Conservation (phyloP, 768 basidiomycete species). For the Serendipita sp. region DNA sequence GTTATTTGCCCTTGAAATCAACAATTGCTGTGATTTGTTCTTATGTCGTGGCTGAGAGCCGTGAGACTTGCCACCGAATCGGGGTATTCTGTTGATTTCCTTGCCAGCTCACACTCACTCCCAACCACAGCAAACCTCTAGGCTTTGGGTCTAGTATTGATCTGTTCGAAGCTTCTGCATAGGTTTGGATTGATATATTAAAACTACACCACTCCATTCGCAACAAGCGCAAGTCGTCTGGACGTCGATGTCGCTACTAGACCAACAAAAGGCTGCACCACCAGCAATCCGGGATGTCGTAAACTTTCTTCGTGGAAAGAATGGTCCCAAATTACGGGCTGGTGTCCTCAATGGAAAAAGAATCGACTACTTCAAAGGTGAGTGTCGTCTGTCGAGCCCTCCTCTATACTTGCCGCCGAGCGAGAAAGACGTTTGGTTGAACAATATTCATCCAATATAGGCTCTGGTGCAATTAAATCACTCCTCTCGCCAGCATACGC, state of each 20-base stretch:
- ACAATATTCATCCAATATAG: conserved; percentile 25
- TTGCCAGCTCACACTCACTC: conserved; percentile 6
- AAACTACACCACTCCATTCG: no score
- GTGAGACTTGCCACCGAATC: conserved; percentile 1
- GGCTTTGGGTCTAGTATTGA: no score
- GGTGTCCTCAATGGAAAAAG: conserved; percentile 90
- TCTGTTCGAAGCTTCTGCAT: no score
- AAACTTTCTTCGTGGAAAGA: conserved; percentile 69
- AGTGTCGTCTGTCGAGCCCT: conserved; percentile 12
- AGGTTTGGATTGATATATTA: no score
- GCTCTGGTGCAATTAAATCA: conserved; percentile 84
- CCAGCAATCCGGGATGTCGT: conserved; percentile 68
- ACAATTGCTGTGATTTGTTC: background rate
- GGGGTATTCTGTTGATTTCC: background rate
- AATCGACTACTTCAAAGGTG: conserved; percentile 96
- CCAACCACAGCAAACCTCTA: background rate
- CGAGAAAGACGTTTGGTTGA: background rate
- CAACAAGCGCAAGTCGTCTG: background rate
- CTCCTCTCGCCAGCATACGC: conserved; percentile 82
- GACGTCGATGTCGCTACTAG: conserved; percentile 19
- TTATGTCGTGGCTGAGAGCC: background rate
- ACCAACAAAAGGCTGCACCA: conserved; percentile 68
- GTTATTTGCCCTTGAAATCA: conserved; percentile 8
- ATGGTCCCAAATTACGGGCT: conserved; percentile 75
- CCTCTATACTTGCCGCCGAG: background rate